phyloP scores from a whole-genome alignment of 2,329 filamentous ascomycete genomes.

The Leptosphaerulina australis region DNA sequence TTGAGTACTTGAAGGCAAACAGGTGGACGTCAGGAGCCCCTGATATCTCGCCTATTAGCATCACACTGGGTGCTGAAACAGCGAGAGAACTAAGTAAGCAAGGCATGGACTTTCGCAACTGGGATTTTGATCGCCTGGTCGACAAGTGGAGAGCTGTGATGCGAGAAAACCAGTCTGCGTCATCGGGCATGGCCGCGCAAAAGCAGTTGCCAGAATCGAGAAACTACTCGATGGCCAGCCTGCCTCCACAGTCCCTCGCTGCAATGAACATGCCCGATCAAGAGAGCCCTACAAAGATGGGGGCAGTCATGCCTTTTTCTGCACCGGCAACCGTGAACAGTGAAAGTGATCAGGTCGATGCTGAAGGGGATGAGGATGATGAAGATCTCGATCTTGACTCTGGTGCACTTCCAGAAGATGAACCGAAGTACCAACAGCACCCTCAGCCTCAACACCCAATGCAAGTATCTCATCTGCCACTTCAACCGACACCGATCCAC shows the following conservation, averaged over 20 bases:
- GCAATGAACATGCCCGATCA: slow-evolving; percentile 26
- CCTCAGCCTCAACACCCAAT: slow-evolving; percentile 16
- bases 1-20: slow-evolving; percentile 49
- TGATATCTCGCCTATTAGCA: slow-evolving; percentile 43
- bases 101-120: slow-evolving; percentile 47
- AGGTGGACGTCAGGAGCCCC: slow-evolving; percentile 35
- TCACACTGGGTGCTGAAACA: slow-evolving; percentile 46
- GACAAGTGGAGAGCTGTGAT: slow-evolving; percentile 49
- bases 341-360: slow-evolving; percentile 47
- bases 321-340: slow-evolving; percentile 45
- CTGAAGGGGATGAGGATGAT: slow-evolving; percentile 40
- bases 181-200: slow-evolving; percentile 44
- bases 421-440: slow-evolving; percentile 25
- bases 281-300: slow-evolving; percentile 28
- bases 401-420: not conserved
- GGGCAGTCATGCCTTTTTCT: slow-evolving; percentile 34
- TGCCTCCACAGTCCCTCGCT: slow-evolving; percentile 33
- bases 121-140: slow-evolving; percentile 50
- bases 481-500: slow-evolving; percentile 42
- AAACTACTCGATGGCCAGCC: slow-evolving; percentile 40
- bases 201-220: slow-evolving; percentile 41
- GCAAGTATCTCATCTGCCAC: slow-evolving; percentile 30
- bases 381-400: slow-evolving; percentile 8
- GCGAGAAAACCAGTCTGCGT: slow-evolving; percentile 37
- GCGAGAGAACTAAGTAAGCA: slow-evolving; percentile 49